Base-by-base conservation (phyloP, 1,284 basidiomycete genomes). In the Cryptococcus wingfieldii region DNA sequence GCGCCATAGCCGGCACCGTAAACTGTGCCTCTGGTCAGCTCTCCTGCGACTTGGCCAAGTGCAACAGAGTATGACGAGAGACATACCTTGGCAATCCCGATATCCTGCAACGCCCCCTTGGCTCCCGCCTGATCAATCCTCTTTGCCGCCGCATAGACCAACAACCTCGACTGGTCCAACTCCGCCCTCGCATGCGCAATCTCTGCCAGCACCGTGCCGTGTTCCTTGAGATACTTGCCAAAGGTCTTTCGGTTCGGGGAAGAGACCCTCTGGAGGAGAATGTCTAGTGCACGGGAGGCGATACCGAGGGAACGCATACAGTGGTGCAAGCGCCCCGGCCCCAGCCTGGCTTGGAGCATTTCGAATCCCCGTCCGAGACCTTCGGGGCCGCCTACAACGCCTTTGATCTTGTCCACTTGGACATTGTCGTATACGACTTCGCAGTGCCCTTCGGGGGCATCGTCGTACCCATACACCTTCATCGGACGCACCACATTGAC, bases 311-410 rank as follows among this genome's bases (percentile, higher is more conserved):
- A 90, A 47, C 95, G 86, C 95, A 98, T 98, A 81, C 93, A 96
- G 76, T 98, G 95, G 74, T 98, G 95, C 67, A 98, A 89, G 55
- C 96, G 87, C 25, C 95, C 95, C 55, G 95, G 95, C 88, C 94
- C 95, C 53, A 98, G 86, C 67, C 95, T 87, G 38, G 94, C 95
- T 83, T 98, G 95, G 62, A 98, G 93, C 68, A 98, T 96, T 84
- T 92, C 94, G 63, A 97, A 97, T 25, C 94, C 94, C 62, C 83
- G 83, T 14, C 96, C 95, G 87, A 94, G 93, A 37, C 70, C 69
- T n/a, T 53, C 59, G 51, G 48, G 47, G 16, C 93, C 93, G 42
- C 90, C 83, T 14, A 98, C 85, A 41, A 98, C 75, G 13, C 68
- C 65, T 16, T 61, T 59, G 39, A 67, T 61, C 31, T 71, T 63